Conservation (phyloP, 495 filamentous ascomycete species). For the Rusavskia elegans region DNA sequence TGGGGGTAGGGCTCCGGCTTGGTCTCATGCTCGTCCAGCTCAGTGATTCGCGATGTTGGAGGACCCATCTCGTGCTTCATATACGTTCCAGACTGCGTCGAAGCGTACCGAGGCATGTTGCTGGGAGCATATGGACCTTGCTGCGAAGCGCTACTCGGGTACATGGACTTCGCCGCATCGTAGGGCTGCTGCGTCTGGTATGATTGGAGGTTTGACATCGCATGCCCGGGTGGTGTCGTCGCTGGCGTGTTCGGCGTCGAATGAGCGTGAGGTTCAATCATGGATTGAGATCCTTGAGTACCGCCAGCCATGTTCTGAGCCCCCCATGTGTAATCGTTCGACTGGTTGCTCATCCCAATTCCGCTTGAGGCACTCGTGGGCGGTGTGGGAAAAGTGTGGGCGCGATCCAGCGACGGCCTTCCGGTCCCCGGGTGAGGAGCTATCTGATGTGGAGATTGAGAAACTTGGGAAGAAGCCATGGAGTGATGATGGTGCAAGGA, state of each 20-base stretch:
- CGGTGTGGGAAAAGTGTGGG: constrained; percentile 85
- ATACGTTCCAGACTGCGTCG: constrained; percentile 43
- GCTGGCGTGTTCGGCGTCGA: constrained; percentile 91
- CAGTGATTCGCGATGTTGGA: constrained; percentile 46
- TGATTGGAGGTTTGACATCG: constrained; percentile 59
- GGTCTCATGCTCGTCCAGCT: constrained; percentile 46
- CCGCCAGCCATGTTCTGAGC: constrained; percentile 46
- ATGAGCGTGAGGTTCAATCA: constrained; percentile 78
- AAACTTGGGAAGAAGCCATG: constrained; percentile 51
- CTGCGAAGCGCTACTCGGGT: constrained; percentile 55
- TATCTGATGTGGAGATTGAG: constrained; percentile 53
- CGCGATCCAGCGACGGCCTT: constrained; percentile 61
- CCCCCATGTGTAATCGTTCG: constrained; percentile 61
- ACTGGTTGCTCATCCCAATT: constrained; percentile 63
- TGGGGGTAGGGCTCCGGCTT: constrained; percentile 52
- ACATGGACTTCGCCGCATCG: constrained; percentile 64
- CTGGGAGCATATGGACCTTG: constrained; percentile 55
- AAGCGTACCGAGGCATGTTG: constrained; percentile 53
- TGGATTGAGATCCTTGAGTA: constrained; percentile 49
- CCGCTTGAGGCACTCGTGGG: constrained; percentile 84
- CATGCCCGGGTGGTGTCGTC: constrained; percentile 73
- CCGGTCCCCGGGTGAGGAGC: constrained; percentile 53
- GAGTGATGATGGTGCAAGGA: constrained; percentile 69
- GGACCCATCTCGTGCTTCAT: constrained; percentile 88
- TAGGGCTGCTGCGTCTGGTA: constrained; percentile 60